Conservation (phyloP, 331 rosid genomes). For the Saraca asoca region DNA sequence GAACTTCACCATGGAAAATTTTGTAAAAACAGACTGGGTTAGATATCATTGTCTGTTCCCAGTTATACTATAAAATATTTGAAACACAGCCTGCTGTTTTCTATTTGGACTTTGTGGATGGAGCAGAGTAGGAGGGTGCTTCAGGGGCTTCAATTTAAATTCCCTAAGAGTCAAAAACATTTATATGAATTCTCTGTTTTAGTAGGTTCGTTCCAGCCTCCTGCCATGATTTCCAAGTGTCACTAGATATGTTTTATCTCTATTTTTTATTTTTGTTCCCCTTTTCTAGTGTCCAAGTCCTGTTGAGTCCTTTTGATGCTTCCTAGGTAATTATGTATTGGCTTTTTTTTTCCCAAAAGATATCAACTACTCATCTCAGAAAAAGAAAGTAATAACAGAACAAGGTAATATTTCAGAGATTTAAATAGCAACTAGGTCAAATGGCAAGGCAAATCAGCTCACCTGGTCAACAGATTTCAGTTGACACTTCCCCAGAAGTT, state of each 20-base stretch:
- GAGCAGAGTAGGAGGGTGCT: background rate
- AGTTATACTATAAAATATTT: conserved; percentile 16
- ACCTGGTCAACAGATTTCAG: conserved; percentile 91
- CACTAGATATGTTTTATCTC: conserved; percentile 6
- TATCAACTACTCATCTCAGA: conserved; percentile 8
- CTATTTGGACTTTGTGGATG: conserved; percentile 8
- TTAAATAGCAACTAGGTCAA: conserved; percentile 20
- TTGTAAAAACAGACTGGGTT: conserved; percentile 16
- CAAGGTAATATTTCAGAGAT: background rate
- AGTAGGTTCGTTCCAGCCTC: background rate
- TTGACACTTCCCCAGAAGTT: conserved; percentile 74
- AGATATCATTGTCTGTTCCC: background rate
- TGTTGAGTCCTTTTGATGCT: background rate
- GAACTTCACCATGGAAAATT: conserved; percentile 13
- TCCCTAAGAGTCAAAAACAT: conserved; percentile 4
- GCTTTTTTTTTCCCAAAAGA: background rate
- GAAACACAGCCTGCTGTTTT: background rate
- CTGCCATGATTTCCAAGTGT: background rate
- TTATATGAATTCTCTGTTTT: background rate
- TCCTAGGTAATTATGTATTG: no score
- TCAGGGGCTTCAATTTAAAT: background rate
- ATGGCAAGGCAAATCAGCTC: conserved; percentile 34
- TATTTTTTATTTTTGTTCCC: background rate
- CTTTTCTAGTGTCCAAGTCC: no score
- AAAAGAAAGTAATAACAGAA: conserved; percentile 1